Evolutionary conservation across 306 rosid genomes (phyloP), one percentile per base, ranked within the genome.

Genomic region (Sicyos baderoa): DNA sequence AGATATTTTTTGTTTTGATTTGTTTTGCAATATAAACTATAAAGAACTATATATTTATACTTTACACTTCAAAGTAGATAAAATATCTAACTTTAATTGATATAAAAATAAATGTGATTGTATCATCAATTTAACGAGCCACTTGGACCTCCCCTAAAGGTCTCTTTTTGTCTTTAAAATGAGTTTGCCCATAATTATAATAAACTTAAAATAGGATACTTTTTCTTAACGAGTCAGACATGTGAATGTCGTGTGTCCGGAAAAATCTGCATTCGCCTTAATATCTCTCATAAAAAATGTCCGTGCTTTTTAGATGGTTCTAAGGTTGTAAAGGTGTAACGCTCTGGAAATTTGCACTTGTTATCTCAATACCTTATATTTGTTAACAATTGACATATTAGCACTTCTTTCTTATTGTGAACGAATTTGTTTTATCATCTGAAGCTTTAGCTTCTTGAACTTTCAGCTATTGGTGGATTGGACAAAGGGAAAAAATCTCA

Each of bases 381-480:
- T 48, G 23, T 67, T 48, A 47, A 67, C 7, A 15, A 15, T 67
- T 48, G 22, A 67, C 7, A 7, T 14, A 49, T 67, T 67, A 15
- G 1, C 40, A 23, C 48, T 67, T 67, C 19, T 65, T 67, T 47
- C 54, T 48, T 49, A 67, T 15, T 25, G 7, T 23, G 14, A 66
- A 21, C 35, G 5, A 66, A 14, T 10, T 23, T 7, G 23, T 16
- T 9, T 67, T 15, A 67, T 23, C 57, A 25, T 67, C 22, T 67
- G 44, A 47, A 40, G 14, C 42, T 47, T 15, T 47, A 7, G 72
- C 44, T 45, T 44, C 16, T 29, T 71, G 1, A 76, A 51, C 68
- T 74, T 85, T 67, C 81, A 88, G 97, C 72, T 90, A 48, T 79
- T 90, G 76, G 87, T 94, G 70, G 95, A 94, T 63, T 94, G 97